Percentiles rank a stretch among this genome's conserved stretches.
Conservation (phyloP, 305 asterid genomes). For the Solanum hybrid region DNA sequence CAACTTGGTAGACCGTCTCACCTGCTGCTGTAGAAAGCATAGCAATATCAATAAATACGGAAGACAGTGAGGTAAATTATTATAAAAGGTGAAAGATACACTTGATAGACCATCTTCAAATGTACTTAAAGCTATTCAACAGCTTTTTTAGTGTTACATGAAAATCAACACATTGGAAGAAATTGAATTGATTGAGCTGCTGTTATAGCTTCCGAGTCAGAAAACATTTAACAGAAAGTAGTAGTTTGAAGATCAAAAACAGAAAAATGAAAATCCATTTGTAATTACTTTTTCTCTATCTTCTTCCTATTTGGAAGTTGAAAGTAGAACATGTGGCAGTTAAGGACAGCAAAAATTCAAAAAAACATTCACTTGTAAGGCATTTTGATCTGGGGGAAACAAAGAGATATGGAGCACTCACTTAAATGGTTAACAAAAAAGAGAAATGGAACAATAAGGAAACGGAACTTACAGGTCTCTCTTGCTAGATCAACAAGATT, state of each 20-base stretch:
- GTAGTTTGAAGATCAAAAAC: background rate
- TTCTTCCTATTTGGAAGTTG: background rate
- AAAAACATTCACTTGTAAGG: background rate
- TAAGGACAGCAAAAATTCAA: background rate
- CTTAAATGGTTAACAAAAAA: background rate
- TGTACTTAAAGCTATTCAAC: background rate
- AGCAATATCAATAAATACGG: slow-evolving; percentile 1
- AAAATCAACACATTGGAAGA: background rate
- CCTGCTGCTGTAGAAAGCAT: slow-evolving; percentile 21
- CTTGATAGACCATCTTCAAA: background rate
- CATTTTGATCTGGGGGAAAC: background rate
- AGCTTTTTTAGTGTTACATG: background rate
- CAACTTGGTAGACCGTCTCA: slow-evolving; percentile 4
- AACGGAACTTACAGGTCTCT: slow-evolving; percentile 35
- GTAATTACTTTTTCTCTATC: background rate
- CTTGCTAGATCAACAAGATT: slow-evolving; percentile 18
- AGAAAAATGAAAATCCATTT: background rate
- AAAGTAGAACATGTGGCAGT: background rate
- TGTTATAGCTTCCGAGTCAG: background rate
- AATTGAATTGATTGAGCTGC: background rate
- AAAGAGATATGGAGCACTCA: background rate
- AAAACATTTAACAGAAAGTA: background rate
- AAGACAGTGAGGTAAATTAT: background rate
- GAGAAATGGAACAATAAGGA: background rate
- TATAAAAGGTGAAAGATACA: background rate